Conservation (phyloP, 148 eudicot genomes). For the Oxyria digyna region DNA sequence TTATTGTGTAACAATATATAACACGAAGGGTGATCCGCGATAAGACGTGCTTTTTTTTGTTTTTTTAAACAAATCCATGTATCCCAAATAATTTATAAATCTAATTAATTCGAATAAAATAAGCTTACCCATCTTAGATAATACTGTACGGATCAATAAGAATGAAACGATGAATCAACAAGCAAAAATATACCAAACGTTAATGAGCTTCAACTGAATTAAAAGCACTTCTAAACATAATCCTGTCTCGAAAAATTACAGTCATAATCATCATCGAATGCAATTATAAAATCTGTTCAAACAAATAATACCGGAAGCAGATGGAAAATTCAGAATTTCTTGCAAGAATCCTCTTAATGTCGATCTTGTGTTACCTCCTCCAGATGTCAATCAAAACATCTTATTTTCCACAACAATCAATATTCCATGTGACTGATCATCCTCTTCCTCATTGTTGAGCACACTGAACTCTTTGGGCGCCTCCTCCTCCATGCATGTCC, state of each 20-base stretch:
- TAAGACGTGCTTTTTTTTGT: no score
- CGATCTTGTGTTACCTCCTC: not conserved
- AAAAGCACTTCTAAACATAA: not conserved
- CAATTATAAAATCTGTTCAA: not conserved
- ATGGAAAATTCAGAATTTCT: not conserved
- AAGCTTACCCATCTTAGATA: no score
- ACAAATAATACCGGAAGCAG: not conserved
- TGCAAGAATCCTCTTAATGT: not conserved
- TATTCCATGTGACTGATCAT: not conserved
- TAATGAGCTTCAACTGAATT: not conserved
- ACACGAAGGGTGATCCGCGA: no score
- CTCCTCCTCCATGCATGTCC: not conserved
- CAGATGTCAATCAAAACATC: conserved; percentile 3
- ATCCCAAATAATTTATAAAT: no score
- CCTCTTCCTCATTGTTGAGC: conserved; percentile 26
- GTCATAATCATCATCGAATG: not conserved
- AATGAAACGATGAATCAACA: not conserved
- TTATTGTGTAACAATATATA: no score
- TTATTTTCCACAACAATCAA: not conserved
- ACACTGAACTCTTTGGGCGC: conserved; percentile 44
- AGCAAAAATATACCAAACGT: not conserved
- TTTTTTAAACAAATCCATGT: no score
- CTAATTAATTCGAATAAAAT: no score
- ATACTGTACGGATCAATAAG: no score
- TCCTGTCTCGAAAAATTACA: not conserved